Conservation (phyloP, 2,329 filamentous ascomycete species). For the Ophiosphaerella narmari region DNA sequence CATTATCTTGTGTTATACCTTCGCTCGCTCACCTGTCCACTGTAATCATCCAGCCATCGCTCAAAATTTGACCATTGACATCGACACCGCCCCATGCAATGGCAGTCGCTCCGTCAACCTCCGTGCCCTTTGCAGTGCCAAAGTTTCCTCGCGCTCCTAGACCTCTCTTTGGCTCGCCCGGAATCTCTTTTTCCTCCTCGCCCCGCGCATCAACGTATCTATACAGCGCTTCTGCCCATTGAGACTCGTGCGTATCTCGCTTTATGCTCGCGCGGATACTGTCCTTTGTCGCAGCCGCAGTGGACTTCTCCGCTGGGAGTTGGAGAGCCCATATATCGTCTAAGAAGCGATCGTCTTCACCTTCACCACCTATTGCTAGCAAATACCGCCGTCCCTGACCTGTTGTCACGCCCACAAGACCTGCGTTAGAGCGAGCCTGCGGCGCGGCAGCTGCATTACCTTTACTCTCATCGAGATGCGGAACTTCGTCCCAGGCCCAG, state of each 20-base stretch:
- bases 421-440: constrained; percentile 49
- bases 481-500: constrained; percentile 40
- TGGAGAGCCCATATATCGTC: constrained; percentile 60
- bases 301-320: constrained; percentile 53
- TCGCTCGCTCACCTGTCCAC: constrained; percentile 35
- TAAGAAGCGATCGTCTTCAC: constrained; percentile 29
- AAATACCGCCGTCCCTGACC: constrained; percentile 60
- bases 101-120: constrained; percentile 54
- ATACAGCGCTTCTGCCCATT: constrained; percentile 58
- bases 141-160: constrained; percentile 49
- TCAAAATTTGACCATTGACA: constrained; percentile 45
- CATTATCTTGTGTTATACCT: not conserved
- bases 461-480: constrained; percentile 14
- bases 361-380: constrained; percentile 55
- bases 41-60: constrained; percentile 52
- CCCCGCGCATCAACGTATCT: constrained; percentile 51
- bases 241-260: constrained; percentile 52
- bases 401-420: constrained; percentile 54
- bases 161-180: constrained; percentile 45
- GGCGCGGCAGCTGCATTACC: constrained; percentile 35
- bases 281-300: constrained; percentile 57
- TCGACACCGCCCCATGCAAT: constrained; percentile 61
- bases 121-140: constrained; percentile 46
- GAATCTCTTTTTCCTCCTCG: constrained; percentile 49
- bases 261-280: constrained; percentile 52